Evolutionary conservation across 805 yeast genomes (phyloP).

Genomic region (Starmera dryadoides): DNA sequence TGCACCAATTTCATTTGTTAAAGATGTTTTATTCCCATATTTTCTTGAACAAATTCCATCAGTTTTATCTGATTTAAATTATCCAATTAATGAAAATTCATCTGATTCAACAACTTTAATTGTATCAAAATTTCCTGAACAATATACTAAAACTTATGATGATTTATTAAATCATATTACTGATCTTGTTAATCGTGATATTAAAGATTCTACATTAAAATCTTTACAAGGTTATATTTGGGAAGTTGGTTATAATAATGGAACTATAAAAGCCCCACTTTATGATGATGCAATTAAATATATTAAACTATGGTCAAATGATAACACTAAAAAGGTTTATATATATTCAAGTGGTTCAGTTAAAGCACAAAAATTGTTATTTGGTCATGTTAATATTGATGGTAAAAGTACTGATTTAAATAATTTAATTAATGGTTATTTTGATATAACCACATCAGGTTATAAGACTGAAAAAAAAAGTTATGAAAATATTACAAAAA

Average conservation of each 20-base stretch:
- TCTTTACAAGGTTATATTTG: conserved; percentile 79
- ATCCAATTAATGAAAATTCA: conserved; percentile 16
- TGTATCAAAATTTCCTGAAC: conserved; percentile 15
- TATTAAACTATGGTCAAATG: conserved; percentile 35
- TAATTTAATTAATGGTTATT: conserved; percentile 53
- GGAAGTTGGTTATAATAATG: conserved; percentile 72
- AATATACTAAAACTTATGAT: conserved; percentile 17
- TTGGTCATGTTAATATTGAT: conserved; percentile 48
- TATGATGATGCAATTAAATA: conserved; percentile 63
- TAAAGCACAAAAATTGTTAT: conserved; percentile 76
- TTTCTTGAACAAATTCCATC: conserved; percentile 47
- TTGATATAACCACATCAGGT: conserved; percentile 82
- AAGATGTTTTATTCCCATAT: conserved; percentile 70
- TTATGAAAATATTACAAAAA: conserved; percentile 46
- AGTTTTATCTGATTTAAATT: conserved; percentile 22
- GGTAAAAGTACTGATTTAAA: conserved; percentile 43
- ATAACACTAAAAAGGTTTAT: conserved; percentile 33
- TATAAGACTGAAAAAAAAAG: conserved; percentile 51
- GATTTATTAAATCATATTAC: conserved; percentile 40
- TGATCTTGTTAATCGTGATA: conserved; percentile 53
- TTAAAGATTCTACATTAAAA: conserved; percentile 74
- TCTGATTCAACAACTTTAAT: conserved; percentile 19
- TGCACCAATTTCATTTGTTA: conserved; percentile 86
- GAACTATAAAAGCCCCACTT: conserved; percentile 70
- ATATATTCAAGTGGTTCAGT: conserved; percentile 90